phyloP scores from a whole-genome alignment of 1,139 yeast species.

The Magnusiomyces sp. region DNA sequence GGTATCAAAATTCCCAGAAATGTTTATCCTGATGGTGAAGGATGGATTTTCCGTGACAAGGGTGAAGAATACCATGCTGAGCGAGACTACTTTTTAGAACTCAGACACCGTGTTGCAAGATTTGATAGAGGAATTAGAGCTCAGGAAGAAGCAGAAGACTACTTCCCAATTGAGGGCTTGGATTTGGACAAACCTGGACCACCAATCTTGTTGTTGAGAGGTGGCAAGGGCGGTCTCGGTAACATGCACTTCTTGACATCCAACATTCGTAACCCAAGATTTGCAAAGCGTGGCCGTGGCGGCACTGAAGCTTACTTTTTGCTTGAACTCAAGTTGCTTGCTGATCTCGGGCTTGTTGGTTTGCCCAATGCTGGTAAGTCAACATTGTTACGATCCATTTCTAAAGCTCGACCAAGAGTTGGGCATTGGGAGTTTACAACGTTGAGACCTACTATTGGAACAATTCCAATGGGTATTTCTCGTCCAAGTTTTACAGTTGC shows the following conservation, averaged over 20 bases:
- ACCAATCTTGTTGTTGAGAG: constrained; percentile 65
- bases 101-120: constrained; percentile 53
- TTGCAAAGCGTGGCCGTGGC: constrained; percentile 69
- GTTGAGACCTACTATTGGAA: constrained; percentile 83
- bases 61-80: constrained; percentile 59
- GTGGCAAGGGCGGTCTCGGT: constrained; percentile 93
- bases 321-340: constrained; percentile 77
- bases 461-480: constrained; percentile 60
- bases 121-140: constrained; percentile 54
- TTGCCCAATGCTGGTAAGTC: constrained; percentile 96
- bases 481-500: constrained; percentile 79
- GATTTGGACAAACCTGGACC: constrained; percentile 62
- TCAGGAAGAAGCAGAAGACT: constrained; percentile 56
- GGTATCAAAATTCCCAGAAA: constrained; percentile 47
- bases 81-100: constrained; percentile 54
- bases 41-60: constrained; percentile 77
- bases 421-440: constrained; percentile 99
- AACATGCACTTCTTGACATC: constrained; percentile 89
- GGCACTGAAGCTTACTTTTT: constrained; percentile 61
- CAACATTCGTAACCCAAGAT: constrained; percentile 79
- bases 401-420: constrained; percentile 80
- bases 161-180: constrained; percentile 69
- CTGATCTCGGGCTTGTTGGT: constrained; percentile 91
- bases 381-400: constrained; percentile 77
- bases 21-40: constrained; percentile 57